Evolutionary conservation across 73 alveolate species (phyloP), one percentile per base, ranked within the genome.

Genomic region (Paramecium pentaurelia): DNA sequence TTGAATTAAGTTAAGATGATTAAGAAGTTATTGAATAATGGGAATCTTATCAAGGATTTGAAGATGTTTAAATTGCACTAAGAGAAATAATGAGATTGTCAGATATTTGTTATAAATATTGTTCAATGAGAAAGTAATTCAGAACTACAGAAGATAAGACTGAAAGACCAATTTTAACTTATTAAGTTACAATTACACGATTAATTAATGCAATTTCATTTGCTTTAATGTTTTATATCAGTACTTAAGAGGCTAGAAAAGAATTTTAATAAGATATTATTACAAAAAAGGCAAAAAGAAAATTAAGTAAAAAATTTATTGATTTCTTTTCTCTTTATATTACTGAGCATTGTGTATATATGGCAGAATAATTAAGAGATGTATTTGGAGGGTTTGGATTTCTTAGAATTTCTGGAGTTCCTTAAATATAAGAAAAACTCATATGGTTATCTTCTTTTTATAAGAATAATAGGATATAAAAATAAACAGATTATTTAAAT

Each of bases 41-140:
- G 89, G 28, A n/a, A 44, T 40, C 89, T 14, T 18, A 77, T 77
- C 16, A 20, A 27, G 37, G 49, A 38, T 40, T 38, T 77, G 64
- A 77, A 32, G 89, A 77, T 77, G 3, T 20, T 42, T 42, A 77
- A 77, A 20, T 77, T 8, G 32, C 59, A 34, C 20, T 77, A 40
- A 36, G 89, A 42, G 89, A 18, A 77, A 34, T 77, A 44, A n/a
- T 77, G 12, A 77, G 18, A 77, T n/a, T 20, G 16, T 5, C 59
- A 16, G 89, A 77, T 44, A 27, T 77, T 20, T 28, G 37, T 22
- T 44, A 77, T 37, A 77, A 42, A 18, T 77, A 77, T 77, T 77
- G 89, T 77, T 38, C 64, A 38, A 77, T 77, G 71, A 77, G 89
- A 77, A 77, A 44, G 12, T 40, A 77, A 77, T 77, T 77, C 16